Conservation (phyloP, 2,329 filamentous ascomycete genomes). For the Fonsecaea erecta region DNA sequence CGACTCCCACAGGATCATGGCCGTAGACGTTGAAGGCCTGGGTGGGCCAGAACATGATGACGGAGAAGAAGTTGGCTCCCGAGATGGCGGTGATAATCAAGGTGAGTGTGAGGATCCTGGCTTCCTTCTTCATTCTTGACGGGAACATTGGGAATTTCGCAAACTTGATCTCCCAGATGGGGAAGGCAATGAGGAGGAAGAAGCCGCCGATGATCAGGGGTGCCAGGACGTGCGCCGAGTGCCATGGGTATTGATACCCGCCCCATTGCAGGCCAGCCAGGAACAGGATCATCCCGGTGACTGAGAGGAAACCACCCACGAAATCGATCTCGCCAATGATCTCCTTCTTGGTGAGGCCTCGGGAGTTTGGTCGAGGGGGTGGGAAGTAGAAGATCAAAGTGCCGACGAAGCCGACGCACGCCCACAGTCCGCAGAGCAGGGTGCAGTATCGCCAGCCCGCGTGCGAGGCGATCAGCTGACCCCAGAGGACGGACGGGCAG, state of each 20-base stretch:
- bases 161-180: constrained; percentile 53
- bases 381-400: constrained; percentile 53
- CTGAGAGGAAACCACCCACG: constrained; percentile 55
- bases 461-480: constrained; percentile 59
- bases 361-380: constrained; percentile 48
- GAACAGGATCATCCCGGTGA: constrained; percentile 54
- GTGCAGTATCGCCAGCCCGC: constrained; percentile 52
- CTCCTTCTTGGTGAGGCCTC: constrained; percentile 40
- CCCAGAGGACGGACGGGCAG: constrained; percentile 65
- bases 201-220: constrained; percentile 52
- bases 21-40: constrained; percentile 69
- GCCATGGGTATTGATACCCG: constrained; percentile 51
- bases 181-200: constrained; percentile 49
- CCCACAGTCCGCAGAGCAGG: constrained; percentile 50
- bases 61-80: constrained; percentile 63
- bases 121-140: constrained; percentile 51
- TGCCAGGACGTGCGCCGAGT: constrained; percentile 51
- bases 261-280: constrained; percentile 59
- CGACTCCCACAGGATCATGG: constrained; percentile 67
- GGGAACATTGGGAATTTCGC: constrained; percentile 55
- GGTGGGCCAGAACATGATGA: constrained; percentile 65
- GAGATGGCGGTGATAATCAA: constrained; percentile 64
- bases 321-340: constrained; percentile 56
- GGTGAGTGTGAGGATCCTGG: constrained; percentile 57
- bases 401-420: constrained; percentile 48